A percentile compares a stretch with the other conserved stretches of the same genome.
These are phyloP conservation scores for Macrophomina phaseolina DNA, from an alignment of 2,329 filamentous ascomycete species.

Conservation along the genomic window DNA sequence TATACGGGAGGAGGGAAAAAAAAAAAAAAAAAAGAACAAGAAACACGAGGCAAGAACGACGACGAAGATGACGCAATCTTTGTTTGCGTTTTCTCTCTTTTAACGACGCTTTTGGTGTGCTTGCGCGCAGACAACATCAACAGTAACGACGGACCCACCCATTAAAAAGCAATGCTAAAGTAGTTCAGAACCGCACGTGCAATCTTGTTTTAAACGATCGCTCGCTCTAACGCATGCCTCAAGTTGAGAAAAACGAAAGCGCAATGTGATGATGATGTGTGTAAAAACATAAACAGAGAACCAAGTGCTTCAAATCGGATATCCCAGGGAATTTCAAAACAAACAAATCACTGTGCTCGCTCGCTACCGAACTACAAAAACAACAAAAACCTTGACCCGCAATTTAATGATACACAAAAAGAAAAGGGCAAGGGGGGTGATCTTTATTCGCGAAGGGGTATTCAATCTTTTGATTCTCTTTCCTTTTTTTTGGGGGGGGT, in stretches of 20 bases:
- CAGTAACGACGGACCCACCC: not conserved
- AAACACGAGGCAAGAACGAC: not conserved
- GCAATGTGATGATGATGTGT: not conserved
- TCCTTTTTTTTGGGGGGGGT: not conserved
- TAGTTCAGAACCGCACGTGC: not conserved
- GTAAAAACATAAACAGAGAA: no score
- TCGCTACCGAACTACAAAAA: not conserved
- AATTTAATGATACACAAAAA: slow-evolving; percentile 17
- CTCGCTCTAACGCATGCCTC: slow-evolving; percentile 6
- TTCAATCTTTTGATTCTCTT: not conserved
- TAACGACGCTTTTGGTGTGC: not conserved
- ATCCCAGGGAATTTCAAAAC: slow-evolving; percentile 11
- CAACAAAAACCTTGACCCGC: slow-evolving; percentile 18
- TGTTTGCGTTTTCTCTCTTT: not conserved
- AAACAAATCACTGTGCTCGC: slow-evolving; percentile 1
- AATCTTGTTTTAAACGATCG: slow-evolving; percentile 18
- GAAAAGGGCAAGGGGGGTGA: not conserved
- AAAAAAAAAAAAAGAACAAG: not conserved
- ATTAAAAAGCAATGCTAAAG: not conserved
- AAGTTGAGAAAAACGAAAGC: not conserved
- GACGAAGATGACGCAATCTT: slow-evolving; percentile 1
- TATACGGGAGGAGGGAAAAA: not conserved
- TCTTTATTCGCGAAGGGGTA: not conserved
- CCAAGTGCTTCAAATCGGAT: slow-evolving; percentile 17
- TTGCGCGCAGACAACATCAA: not conserved